Conservation (phyloP, 768 basidiomycete genomes). For the Tubosaeta brunneosetosa region DNA sequence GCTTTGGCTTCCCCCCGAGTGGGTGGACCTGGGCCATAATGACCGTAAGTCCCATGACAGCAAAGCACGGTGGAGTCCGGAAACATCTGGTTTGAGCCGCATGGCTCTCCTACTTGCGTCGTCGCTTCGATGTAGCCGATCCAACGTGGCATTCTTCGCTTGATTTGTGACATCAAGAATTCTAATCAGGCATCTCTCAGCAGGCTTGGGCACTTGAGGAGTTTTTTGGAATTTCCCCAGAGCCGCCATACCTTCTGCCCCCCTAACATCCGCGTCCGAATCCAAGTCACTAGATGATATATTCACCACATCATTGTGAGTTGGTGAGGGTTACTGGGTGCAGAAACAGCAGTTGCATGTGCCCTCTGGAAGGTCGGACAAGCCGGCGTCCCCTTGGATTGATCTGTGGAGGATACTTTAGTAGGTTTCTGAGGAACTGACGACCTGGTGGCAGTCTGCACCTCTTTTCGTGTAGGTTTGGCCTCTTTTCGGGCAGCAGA, state of each 20-base stretch:
- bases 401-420: slow-evolving; percentile 17
- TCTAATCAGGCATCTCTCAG: slow-evolving; percentile 60
- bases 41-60: slow-evolving; percentile 86
- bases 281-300: slow-evolving; percentile 43
- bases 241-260: slow-evolving; percentile 43
- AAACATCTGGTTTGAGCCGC: slow-evolving; percentile 80
- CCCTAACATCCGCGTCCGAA: slow-evolving; percentile 43
- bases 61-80: slow-evolving; percentile 68
- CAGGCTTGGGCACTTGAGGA: slow-evolving; percentile 52
- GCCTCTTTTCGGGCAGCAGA: slow-evolving; percentile 6
- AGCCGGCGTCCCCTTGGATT: slow-evolving; percentile 34
- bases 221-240: slow-evolving; percentile 59
- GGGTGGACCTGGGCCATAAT: slow-evolving; percentile 60
- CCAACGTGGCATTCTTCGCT: slow-evolving; percentile 40
- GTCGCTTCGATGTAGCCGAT: slow-evolving; percentile 52
- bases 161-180: slow-evolving; percentile 50
- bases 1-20: slow-evolving; percentile 32
- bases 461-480: slow-evolving; percentile 18
- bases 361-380: slow-evolving; percentile 43
- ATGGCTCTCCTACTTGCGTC: slow-evolving; percentile 56
- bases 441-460: slow-evolving; percentile 18
- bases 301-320: slow-evolving; percentile 11
- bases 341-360: slow-evolving; percentile 25
- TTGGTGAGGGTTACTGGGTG: slow-evolving; percentile 32
- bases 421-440: slow-evolving; percentile 10